Base-by-base conservation (phyloP, 208 protist genomes). In the Entamoeba dispar region DNA sequence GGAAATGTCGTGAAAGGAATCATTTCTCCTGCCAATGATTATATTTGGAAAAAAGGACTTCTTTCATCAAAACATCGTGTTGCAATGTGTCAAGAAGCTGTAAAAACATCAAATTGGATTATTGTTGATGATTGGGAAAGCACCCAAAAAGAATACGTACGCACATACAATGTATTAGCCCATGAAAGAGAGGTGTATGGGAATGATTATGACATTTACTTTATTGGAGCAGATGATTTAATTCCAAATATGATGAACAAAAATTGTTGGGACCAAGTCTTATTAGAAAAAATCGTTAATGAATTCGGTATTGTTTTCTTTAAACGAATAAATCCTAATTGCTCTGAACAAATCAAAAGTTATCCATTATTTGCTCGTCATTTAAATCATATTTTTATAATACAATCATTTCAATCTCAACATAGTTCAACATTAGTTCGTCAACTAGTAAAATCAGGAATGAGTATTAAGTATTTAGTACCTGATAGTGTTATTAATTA, bases 101-200 rank as follows among this genome's bases (percentile, higher is more conserved):
- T 92, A 86, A 47, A 43, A 50, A 50, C 52, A 38, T 92, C 91
- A 8, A 50, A 92, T 92, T 92, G 91, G 91, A 92, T 92, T 7
- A 43, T 49, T 49, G 91, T 92, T 52, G 34, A 92, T 92, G 91
- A 92, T 49, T 92, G 38, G 27, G 91, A 92, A 49, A 49, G 27
- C 27, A 92, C 61, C 57, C 34, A 43, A 14, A 7, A 15, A 10
- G 55, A 61, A 15, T 92, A 50, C 12, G 55, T 77, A 6, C 27
- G 91, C 61, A 92, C 91, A 50, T 43, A 61, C 5, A 92, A 50
- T 55, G 27, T 50, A 14, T 15, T 91, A 49, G 0, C 0, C 1
- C 34, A 91, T 49, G 27, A 91, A 38, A 31, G 34, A 22, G 77
- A 91, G 38, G 34, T 91, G 15, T 91, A 91, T 91, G 77, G 77